phyloP scores from a whole-genome alignment of 1,284 basidiomycete genomes.

The Athelia sp. region DNA sequence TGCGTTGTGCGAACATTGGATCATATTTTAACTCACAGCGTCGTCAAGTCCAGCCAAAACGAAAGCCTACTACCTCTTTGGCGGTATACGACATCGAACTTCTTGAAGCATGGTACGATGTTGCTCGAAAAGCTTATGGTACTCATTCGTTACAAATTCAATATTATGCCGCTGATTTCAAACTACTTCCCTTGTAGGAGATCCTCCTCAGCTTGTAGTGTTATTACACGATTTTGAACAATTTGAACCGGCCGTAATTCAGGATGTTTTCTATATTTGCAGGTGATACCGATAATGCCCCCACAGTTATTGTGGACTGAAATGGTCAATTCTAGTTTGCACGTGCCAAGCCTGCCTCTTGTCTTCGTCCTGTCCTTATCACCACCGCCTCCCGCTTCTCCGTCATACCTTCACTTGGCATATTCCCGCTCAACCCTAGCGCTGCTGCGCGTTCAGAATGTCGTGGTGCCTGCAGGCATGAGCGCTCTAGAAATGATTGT shows the following conservation, averaged over 20 bases:
- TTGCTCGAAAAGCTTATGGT: conserved; percentile 32
- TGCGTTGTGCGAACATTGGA: too few relatives aligned
- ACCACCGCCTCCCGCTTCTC: conserved; percentile 43
- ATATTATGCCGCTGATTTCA: too few relatives aligned
- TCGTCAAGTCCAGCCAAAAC: conserved; percentile 23
- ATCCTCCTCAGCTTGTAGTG: conserved; percentile 38
- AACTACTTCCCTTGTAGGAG: background rate
- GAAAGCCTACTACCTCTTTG: conserved; percentile 43
- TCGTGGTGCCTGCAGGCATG: conserved; percentile 41
- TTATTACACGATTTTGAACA: conserved; percentile 69
- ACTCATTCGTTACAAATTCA: conserved; percentile 3
- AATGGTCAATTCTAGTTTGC: conserved; percentile 23
- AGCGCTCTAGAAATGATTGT: conserved; percentile 47
- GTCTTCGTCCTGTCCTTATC: conserved; percentile 56
- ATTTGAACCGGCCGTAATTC: conserved; percentile 52
- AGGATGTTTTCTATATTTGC: conserved; percentile 65
- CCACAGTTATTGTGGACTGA: conserved; percentile 1
- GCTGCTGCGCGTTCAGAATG: conserved; percentile 47
- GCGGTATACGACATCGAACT: conserved; percentile 56
- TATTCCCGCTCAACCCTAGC: conserved; percentile 56
- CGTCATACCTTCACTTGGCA: conserved; percentile 51
- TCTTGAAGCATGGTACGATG: conserved; percentile 53
- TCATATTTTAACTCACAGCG: conserved; percentile 17
- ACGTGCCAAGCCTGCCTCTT: conserved; percentile 47
- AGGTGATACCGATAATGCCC: conserved; percentile 48